A percentile compares a stretch with the other conserved stretches of the same genome.
These are phyloP conservation scores for Macrophomina pseudophaseolina DNA, from an alignment of 2,329 filamentous ascomycete species.

Conservation along the genomic window DNA sequence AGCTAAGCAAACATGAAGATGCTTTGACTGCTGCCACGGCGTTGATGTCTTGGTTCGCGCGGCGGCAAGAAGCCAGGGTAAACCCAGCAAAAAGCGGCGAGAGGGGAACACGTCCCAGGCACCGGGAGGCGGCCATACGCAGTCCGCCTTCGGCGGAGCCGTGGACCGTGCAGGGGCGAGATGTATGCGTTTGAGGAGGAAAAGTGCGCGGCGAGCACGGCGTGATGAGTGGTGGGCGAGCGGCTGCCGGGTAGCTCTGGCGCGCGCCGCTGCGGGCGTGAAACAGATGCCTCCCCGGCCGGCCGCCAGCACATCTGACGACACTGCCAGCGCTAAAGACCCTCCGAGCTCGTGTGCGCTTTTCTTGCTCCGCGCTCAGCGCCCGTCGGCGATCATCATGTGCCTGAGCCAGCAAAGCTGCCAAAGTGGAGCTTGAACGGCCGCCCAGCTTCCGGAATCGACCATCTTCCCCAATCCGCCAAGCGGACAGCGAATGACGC, in stretches of 20 bases:
- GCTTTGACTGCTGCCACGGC: background rate
- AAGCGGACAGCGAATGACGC: constrained; percentile 22
- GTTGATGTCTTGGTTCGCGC: background rate
- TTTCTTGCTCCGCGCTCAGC: background rate
- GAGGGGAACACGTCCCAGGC: background rate
- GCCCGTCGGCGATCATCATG: constrained; percentile 8
- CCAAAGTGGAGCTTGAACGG: constrained; percentile 4
- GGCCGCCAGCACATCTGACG: constrained; percentile 10
- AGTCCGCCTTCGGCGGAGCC: background rate
- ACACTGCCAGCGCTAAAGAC: background rate
- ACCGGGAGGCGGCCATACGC: background rate
- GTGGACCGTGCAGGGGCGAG: background rate
- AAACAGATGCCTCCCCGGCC: background rate
- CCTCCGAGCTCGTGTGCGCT: background rate
- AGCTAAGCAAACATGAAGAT: background rate
- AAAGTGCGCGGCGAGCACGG: background rate
- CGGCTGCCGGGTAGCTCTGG: constrained; percentile 13
- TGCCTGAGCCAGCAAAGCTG: constrained; percentile 2
- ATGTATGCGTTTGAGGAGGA: background rate
- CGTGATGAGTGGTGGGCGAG: background rate
- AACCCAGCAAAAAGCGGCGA: background rate
- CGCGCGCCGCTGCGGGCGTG: background rate
- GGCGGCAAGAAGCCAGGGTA: background rate
- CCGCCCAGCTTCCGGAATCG: constrained; percentile 11
- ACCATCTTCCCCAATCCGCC: constrained; percentile 8